These are phyloP conservation scores for Parastagonospora avenae DNA, from an alignment of 2,329 filamentous ascomycete species.

Conservation along the genomic window DNA sequence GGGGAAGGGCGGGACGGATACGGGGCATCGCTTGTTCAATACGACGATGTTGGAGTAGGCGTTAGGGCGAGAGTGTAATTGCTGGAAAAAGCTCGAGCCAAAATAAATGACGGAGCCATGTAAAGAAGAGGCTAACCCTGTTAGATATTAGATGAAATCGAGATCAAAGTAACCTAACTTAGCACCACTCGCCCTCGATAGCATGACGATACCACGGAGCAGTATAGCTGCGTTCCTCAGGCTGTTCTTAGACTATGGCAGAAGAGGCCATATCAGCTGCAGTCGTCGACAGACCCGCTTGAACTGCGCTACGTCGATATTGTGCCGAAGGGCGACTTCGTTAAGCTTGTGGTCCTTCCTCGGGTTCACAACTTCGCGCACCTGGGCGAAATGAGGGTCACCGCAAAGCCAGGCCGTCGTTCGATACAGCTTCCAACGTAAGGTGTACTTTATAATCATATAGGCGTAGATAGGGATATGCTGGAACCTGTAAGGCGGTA, in stretches of 20 bases:
- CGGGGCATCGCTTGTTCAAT: slow-evolving; percentile 65
- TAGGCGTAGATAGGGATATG: slow-evolving; percentile 46
- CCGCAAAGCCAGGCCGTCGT: slow-evolving; percentile 42
- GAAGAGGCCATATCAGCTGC: slow-evolving; percentile 44
- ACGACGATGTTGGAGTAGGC: slow-evolving; percentile 55
- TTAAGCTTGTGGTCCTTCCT: slow-evolving; percentile 43
- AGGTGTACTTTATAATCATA: slow-evolving; percentile 53
- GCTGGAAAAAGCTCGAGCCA: too few species aligned
- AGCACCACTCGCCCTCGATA: too few species aligned
- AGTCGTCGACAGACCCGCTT: slow-evolving; percentile 32
- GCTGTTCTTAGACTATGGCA: slow-evolving; percentile 7
- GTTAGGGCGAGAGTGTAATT: too few species aligned
- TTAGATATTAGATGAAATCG: too few species aligned
- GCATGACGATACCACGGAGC: too few species aligned
- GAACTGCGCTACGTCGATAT: slow-evolving; percentile 43
- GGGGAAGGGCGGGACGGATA: slow-evolving; percentile 60
- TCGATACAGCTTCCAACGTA: slow-evolving; percentile 51
- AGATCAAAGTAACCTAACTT: too few species aligned
- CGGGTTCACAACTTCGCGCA: slow-evolving; percentile 55
- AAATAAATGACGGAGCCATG: too few species aligned
- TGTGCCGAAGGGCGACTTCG: slow-evolving; percentile 48
- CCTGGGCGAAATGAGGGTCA: slow-evolving; percentile 16
- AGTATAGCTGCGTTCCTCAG: too few species aligned
- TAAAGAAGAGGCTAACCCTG: too few species aligned
- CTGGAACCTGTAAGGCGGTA: slow-evolving; percentile 20